A percentile compares a stretch with the other conserved stretches of the same genome.
Conservation (phyloP, 2,329 filamentous ascomycete species). For the Atkinsonella hypoxylon region DNA sequence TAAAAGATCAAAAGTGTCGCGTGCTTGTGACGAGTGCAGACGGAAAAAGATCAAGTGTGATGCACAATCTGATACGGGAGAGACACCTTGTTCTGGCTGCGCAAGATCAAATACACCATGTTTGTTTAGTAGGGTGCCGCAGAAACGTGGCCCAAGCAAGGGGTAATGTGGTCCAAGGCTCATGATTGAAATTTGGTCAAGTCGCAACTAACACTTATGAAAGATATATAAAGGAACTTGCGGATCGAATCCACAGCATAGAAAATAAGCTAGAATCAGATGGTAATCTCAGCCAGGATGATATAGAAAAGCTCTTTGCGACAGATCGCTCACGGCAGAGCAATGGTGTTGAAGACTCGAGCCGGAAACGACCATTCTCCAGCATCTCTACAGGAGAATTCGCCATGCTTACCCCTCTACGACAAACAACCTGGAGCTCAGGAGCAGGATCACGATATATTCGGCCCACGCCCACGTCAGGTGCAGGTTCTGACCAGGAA, state of each 20-base stretch:
- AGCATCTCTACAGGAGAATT: constrained; percentile 32
- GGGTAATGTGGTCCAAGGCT: constrained; percentile 37
- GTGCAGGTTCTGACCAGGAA: constrained; percentile 17
- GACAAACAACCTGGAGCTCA: constrained; percentile 34
- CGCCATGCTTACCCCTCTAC: constrained; percentile 26
- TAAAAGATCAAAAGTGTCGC: constrained; percentile 76
- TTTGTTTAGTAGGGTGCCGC: constrained; percentile 75
- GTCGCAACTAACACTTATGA: constrained; percentile 6
- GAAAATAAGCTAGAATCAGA: constrained; percentile 62
- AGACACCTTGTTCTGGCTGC: constrained; percentile 71
- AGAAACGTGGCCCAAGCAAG: constrained; percentile 83
- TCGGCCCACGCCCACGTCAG: constrained; percentile 26
- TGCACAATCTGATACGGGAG: constrained; percentile 59
- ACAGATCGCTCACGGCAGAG: constrained; percentile 21
- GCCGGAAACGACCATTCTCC: constrained; percentile 36
- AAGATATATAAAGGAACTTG: constrained; percentile 84
- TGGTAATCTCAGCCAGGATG: constrained; percentile 28
- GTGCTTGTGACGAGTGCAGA: constrained; percentile 80
- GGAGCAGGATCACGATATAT: constrained; percentile 37
- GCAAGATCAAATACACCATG: constrained; percentile 64
- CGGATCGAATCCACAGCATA: constrained; percentile 70
- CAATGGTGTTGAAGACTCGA: constrained; percentile 16
- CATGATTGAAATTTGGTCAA: background rate
- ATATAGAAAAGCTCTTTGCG: constrained; percentile 31
- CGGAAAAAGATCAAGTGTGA: constrained; percentile 88